A percentile compares a stretch with the other conserved stretches of the same genome.
Conservation (phyloP, 306 rosid genomes). For the Dalbergia cochinchinensis region DNA sequence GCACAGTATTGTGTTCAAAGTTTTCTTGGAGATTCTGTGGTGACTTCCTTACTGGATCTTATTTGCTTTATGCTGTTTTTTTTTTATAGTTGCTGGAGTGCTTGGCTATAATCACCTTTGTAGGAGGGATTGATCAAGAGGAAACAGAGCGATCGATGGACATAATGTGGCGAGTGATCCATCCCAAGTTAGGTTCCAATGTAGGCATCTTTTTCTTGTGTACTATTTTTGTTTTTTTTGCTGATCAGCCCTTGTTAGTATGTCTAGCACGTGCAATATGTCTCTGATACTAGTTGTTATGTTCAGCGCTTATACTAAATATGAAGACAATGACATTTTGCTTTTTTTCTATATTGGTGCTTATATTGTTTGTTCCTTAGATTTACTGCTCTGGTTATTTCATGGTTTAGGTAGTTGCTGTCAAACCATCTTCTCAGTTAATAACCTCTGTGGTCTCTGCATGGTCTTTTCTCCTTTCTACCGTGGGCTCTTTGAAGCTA, state of each 20-base stretch:
- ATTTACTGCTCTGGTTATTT: slow-evolving; percentile 35
- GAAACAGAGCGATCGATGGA: slow-evolving; percentile 89
- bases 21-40: background rate
- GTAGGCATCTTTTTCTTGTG: slow-evolving; percentile 52
- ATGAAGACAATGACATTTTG: background rate
- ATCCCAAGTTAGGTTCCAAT: slow-evolving; percentile 81
- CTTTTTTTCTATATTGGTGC: background rate
- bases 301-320: background rate
- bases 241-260: slow-evolving; percentile 18
- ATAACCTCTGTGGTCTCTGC: slow-evolving; percentile 79
- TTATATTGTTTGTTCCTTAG: background rate
- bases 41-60: slow-evolving; percentile 18
- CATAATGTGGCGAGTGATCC: slow-evolving; percentile 92
- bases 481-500: slow-evolving; percentile 65
- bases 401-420: slow-evolving; percentile 70
- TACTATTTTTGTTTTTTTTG: background rate
- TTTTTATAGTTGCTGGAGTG: slow-evolving; percentile 82
- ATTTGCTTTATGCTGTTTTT: slow-evolving; percentile 39
- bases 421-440: slow-evolving; percentile 69
- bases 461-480: slow-evolving; percentile 96
- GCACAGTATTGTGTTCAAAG: background rate
- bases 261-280: background rate
- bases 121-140: slow-evolving; percentile 85
- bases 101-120: slow-evolving; percentile 84
- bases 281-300: background rate